Base-by-base conservation (phyloP, 2,329 filamentous ascomycete genomes). In the Colletotrichum sp. region DNA sequence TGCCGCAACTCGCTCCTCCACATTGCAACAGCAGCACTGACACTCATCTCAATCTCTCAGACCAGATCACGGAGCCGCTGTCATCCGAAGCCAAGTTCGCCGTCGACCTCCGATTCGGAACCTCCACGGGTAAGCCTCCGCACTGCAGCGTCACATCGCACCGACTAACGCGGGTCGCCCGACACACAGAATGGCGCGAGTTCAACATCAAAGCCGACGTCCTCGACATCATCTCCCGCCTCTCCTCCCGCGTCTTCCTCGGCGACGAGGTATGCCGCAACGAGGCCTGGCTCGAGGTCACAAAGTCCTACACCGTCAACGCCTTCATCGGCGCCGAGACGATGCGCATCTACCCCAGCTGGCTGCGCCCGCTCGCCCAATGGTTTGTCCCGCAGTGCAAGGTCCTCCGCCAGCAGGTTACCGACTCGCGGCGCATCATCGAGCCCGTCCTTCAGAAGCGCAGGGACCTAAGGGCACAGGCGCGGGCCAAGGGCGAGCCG, bases 211-310 rank as follows among this genome's bases (percentile, higher is more conserved):
- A 74, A 44, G 60, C 52, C 30, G 61, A 60, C 15, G 36, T 71
- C 12, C 74, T 77, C 13, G 74, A 77, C 11, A n/a, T 89, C 11
- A 84, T 91, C 12, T 87, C 88, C 19, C 87, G 88, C 11, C 78
- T 90, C 13, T 89, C 89, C 0, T 87, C 89, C 2, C 83, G 87
- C 7, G 84, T 90, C 5, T 90, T 90, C 74, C 80, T 90, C 3
- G 88, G 89, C 5, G 78, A 80, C 6, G 80, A 83, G 6, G 78
- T 89, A 15, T 88, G 87, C 79, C 86, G 86, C 8, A 84, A 90
- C 77, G 79, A 85, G 34, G 81, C 84, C 44, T 91, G 88, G 88
- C 83, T 90, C 22, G 80, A 85, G 1, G 84, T 88, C 68, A 80
- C 85, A 59, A 82, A 87, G 80, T 80, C 83, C 5, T 74, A 77